These are phyloP conservation scores for Sequoiadendron giganteum DNA, from an alignment of 75 land plant genomes.

Conservation along the genomic window DNA sequence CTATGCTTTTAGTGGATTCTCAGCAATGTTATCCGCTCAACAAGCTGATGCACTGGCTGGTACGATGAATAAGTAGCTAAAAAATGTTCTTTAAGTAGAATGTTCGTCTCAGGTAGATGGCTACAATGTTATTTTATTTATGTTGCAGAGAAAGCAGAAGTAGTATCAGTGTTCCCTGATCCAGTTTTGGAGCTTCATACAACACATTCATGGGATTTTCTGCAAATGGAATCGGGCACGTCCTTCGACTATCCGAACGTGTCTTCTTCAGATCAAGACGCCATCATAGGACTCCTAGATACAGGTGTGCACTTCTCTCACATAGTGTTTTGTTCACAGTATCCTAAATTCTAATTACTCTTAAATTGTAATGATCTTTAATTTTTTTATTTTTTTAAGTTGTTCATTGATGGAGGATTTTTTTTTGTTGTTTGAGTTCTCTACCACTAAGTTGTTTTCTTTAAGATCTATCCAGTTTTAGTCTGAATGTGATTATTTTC, in stretches of 20 bases:
- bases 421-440: too few relatives aligned
- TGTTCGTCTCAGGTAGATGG: not conserved
- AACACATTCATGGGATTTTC: conserved; percentile 82
- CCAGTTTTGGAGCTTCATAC: conserved; percentile 60
- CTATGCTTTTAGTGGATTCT: conserved; percentile 73
- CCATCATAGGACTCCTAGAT: conserved; percentile 74
- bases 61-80: conserved; percentile 8
- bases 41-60: conserved; percentile 56
- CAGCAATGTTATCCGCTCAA: conserved; percentile 62
- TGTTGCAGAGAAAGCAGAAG: conserved; percentile 37
- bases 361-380: too few relatives aligned
- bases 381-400: too few relatives aligned
- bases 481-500: too few relatives aligned
- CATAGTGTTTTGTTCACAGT: too few relatives aligned
- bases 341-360: too few relatives aligned
- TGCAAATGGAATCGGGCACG: conserved; percentile 30
- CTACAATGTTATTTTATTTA: not conserved
- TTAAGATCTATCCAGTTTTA: too few relatives aligned
- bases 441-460: too few relatives aligned
- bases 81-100: not conserved
- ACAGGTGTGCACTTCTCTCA: conserved; percentile 43
- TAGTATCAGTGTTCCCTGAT: conserved; percentile 71
- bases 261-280: conserved; percentile 28
- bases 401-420: too few relatives aligned
- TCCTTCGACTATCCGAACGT: too few relatives aligned